These are phyloP conservation scores for Cladorrhinum sp. DNA, from an alignment of 2,329 filamentous ascomycete genomes.

Conservation along the genomic window DNA sequence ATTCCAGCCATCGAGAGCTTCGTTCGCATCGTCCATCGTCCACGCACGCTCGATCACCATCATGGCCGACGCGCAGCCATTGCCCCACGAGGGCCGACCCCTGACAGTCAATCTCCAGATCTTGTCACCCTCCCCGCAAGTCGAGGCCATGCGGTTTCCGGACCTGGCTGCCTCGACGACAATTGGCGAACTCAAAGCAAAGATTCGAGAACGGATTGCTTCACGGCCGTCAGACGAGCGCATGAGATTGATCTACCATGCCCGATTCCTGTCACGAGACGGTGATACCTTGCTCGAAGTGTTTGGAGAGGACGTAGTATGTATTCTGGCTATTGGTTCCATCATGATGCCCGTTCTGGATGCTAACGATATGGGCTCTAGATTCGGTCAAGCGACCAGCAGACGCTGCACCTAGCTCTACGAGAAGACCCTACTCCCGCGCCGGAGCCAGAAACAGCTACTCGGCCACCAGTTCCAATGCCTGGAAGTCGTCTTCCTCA, in stretches of 20 bases:
- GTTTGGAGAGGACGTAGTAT: constrained; percentile 54
- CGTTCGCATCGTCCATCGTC: not conserved
- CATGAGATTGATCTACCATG: constrained; percentile 60
- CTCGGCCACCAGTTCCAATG: not conserved
- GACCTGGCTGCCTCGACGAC: constrained; percentile 50
- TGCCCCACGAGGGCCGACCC: constrained; percentile 13
- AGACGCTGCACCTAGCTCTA: constrained; percentile 54
- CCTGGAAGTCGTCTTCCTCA: not conserved
- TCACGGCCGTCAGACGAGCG: constrained; percentile 51
- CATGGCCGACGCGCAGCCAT: constrained; percentile 24
- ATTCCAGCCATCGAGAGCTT: not conserved
- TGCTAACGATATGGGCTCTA: constrained; percentile 26
- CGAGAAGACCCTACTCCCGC: constrained; percentile 38
- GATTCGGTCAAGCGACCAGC: constrained; percentile 45
- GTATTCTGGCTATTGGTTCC: constrained; percentile 21
- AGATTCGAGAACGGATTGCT: constrained; percentile 51
- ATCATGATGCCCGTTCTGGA: not conserved
- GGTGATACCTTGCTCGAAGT: constrained; percentile 55
- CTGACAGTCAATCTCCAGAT: constrained; percentile 55
- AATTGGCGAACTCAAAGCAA: constrained; percentile 56
- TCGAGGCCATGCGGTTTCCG: constrained; percentile 50
- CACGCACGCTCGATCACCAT: not conserved
- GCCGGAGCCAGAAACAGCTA: not conserved
- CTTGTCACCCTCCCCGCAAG: constrained; percentile 56
- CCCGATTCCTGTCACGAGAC: constrained; percentile 54